Base-by-base conservation (phyloP, 2,329 filamentous ascomycete species). In the Tympanopsis confertula region DNA sequence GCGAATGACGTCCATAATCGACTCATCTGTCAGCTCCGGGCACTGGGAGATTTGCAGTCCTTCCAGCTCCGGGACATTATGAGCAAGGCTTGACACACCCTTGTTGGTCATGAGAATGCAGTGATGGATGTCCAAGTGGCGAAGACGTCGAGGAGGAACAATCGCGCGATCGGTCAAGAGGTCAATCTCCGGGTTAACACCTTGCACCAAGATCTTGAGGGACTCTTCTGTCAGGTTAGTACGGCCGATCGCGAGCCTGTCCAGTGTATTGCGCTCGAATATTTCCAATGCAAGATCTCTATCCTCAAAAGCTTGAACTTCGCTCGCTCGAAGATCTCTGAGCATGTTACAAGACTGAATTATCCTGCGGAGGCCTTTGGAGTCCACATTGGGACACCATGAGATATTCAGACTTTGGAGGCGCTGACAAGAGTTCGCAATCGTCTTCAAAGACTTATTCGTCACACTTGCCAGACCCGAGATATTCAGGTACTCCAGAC, bases 381-480 rank as follows among this genome's bases (percentile, higher is more conserved):
- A 82, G 50, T 91, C 82, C 52, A 95, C 77, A 42, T 86, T 82
- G 46, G 78, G 79, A 62, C 91, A 98, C 86, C 89, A 96, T 0
- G 87, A 94, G 15, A 96, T 74, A 50, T 95, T 93, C 45, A 96
- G 70, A 39, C 74, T 70, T 56, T 94, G 80, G n/a, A 98, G 66
- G 36, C 81, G 78, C 1, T 80, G 78, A 49, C 89, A 96, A 28
- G 81, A 80, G 38, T 82, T 69, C 1, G 85, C 80, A 42, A 98
- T 82, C 42, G 93, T 86, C 51, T 81, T 85, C 74, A 93, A 88
- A 1, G 86, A 84, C 17, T 75, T 74, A 53, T 94, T 94, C 20
- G 81, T 86, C 13, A 88, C 83, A 12, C 80, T 79, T 2, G 76
- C 66, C 43, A 96, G 68, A 1, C 87, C 88, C 2, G 86, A 86